Percentiles rank a stretch among this genome's conserved stretches.
Evolutionary conservation across 2,329 filamentous ascomycete species (phyloP).

Genomic region (Arthrobotrys conoides): DNA sequence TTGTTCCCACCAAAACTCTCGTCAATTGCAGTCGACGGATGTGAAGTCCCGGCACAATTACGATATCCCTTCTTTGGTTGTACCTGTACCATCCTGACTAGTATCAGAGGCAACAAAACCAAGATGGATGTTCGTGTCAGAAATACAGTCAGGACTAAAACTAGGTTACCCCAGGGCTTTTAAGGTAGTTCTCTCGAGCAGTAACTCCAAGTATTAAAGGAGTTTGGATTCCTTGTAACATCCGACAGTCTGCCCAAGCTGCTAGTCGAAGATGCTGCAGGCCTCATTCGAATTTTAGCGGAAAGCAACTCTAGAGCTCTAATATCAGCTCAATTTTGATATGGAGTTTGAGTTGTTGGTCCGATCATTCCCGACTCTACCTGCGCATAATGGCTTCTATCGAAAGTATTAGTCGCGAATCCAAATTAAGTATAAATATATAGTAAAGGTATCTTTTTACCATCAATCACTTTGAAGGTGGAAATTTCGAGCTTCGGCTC

Average conservation of each 20-base stretch:
- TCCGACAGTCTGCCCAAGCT: not conserved
- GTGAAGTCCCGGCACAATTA: not conserved
- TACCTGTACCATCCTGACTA: not conserved
- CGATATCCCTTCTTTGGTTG: not conserved
- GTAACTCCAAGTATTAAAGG: constrained; percentile 4
- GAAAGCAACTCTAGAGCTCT: not conserved
- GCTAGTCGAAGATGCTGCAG: constrained; percentile 8
- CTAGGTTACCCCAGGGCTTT: not conserved
- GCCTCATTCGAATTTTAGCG: constrained; percentile 3
- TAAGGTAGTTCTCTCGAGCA: not conserved
- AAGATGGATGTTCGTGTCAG: not conserved
- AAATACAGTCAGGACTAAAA: not conserved
- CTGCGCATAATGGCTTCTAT: not conserved
- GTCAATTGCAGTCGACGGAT: not conserved
- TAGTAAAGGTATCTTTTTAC: not conserved
- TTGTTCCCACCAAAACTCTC: not conserved
- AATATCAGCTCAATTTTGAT: not conserved
- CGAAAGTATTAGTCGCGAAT: not conserved
- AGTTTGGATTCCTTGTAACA: not conserved
- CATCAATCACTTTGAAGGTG: constrained; percentile 10
- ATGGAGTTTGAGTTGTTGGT: not conserved
- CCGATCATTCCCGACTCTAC: not conserved
- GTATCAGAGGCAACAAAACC: not conserved
- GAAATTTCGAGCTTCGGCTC: constrained; percentile 4
- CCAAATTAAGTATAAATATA: not conserved